phyloP scores from a whole-genome alignment of 2,329 filamentous ascomycete genomes.

The Fusarium aywerte region DNA sequence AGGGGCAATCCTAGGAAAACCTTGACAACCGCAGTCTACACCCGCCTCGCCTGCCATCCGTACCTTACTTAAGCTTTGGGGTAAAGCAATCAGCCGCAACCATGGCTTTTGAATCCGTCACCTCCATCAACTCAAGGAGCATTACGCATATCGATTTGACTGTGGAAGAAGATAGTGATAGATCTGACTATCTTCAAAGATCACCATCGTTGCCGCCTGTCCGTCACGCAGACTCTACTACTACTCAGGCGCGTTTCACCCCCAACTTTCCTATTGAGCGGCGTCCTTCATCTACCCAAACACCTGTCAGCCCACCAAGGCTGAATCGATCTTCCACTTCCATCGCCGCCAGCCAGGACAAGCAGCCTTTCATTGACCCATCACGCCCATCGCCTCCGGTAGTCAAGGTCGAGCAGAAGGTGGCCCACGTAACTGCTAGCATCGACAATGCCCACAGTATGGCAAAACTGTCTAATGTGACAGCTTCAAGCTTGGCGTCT shows the following conservation, averaged over 20 bases:
- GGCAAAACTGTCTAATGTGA: constrained; percentile 38
- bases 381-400: background rate
- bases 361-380: constrained; percentile 7
- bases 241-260: constrained; percentile 22
- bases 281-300: constrained; percentile 20
- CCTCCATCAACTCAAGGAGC: constrained; percentile 12
- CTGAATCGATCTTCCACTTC: constrained; percentile 37
- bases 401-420: constrained; percentile 16
- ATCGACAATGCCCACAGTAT: constrained; percentile 39
- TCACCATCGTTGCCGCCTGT: background rate
- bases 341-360: constrained; percentile 12
- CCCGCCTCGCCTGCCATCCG: background rate
- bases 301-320: constrained; percentile 47
- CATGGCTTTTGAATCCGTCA: constrained; percentile 15
- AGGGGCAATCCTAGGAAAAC: constrained; percentile 46
- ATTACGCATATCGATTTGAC: constrained; percentile 39
- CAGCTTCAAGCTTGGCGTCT: constrained; percentile 30
- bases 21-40: constrained; percentile 16
- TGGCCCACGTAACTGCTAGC: constrained; percentile 14
- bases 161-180: constrained; percentile 12
- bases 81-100: constrained; percentile 34
- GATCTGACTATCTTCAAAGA: constrained; percentile 1
- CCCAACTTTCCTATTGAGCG: constrained; percentile 17
- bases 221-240: constrained; percentile 10
- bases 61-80: constrained; percentile 27